phyloP scores from a whole-genome alignment of 1,284 basidiomycete genomes.

The Lentinula novae-zelandiae region DNA sequence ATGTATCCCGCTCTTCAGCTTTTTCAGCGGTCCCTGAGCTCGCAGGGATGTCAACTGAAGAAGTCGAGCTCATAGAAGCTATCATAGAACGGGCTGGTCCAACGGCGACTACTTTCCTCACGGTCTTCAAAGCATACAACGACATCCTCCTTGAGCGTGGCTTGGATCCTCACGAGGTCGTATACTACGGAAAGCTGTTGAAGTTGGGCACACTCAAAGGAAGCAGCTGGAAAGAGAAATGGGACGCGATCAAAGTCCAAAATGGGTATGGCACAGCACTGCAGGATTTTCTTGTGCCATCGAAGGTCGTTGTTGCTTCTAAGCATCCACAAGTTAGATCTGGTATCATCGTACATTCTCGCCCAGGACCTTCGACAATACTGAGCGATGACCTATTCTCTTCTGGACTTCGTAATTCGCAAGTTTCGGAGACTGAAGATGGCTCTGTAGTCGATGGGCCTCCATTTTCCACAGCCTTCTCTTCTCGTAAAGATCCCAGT shows the following conservation, averaged over 20 bases:
- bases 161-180: constrained; percentile 75
- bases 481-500: constrained; percentile 18
- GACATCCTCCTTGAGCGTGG: constrained; percentile 68
- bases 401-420: constrained; percentile 1
- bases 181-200: constrained; percentile 75
- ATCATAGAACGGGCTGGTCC: constrained; percentile 65
- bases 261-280: constrained; percentile 33
- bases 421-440: not conserved
- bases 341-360: not conserved
- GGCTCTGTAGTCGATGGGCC: not conserved
- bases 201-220: constrained; percentile 78
- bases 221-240: constrained; percentile 73
- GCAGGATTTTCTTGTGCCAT: not conserved
- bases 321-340: not conserved
- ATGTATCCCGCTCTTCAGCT: constrained; percentile 46
- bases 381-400: constrained; percentile 13
- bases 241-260: constrained; percentile 62
- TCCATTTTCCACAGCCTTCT: constrained; percentile 7
- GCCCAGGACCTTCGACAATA: not conserved
- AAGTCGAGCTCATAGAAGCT: constrained; percentile 69
- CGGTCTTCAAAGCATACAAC: constrained; percentile 79
- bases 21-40: constrained; percentile 51
- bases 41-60: constrained; percentile 48
- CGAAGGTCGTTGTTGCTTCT: not conserved
- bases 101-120: constrained; percentile 65